Percentiles rank a stretch among this genome's conserved stretches.
Conservation (phyloP, 2,329 filamentous ascomycete species). For the Cytospora chrysosperma region DNA sequence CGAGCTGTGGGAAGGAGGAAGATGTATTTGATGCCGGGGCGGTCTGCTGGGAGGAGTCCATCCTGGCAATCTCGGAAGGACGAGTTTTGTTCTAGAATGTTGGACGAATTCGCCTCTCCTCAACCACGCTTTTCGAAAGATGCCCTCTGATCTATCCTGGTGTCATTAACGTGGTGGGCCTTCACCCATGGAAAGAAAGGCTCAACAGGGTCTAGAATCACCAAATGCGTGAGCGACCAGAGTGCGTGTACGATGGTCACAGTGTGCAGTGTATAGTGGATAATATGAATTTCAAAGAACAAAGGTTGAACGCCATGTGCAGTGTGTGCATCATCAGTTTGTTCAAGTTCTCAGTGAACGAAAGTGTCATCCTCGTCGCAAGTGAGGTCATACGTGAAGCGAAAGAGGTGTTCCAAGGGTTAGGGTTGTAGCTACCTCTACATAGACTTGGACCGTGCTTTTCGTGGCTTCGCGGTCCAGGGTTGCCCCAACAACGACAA, state of each 20-base stretch:
- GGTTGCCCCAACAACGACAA: not conserved
- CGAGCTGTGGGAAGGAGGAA: slow-evolving; percentile 38
- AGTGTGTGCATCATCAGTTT: not conserved
- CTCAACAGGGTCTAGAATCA: not conserved
- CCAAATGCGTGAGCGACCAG: not conserved
- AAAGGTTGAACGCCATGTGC: not conserved
- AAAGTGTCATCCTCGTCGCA: not conserved
- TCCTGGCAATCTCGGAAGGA: not conserved
- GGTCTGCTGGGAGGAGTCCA: slow-evolving; percentile 7
- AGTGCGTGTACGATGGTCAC: not conserved
- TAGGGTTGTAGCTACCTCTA: not conserved
- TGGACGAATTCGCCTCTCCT: not conserved
- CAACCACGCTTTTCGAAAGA: not conserved
- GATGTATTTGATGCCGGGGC: not conserved
- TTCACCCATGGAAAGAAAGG: not conserved
- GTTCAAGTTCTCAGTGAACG: not conserved
- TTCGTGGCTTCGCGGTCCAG: not conserved
- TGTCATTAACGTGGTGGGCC: not conserved
- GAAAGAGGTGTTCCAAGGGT: not conserved
- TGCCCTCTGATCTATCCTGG: not conserved
- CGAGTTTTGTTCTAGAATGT: not conserved
- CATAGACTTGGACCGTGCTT: not conserved
- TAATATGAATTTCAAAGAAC: not conserved
- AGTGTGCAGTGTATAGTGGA: not conserved
- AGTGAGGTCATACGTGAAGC: not conserved